Percentiles rank a stretch among this genome's conserved stretches.
Conservation (phyloP, 371 early-diverging fungal genomes). For the Batkoa obscura region DNA sequence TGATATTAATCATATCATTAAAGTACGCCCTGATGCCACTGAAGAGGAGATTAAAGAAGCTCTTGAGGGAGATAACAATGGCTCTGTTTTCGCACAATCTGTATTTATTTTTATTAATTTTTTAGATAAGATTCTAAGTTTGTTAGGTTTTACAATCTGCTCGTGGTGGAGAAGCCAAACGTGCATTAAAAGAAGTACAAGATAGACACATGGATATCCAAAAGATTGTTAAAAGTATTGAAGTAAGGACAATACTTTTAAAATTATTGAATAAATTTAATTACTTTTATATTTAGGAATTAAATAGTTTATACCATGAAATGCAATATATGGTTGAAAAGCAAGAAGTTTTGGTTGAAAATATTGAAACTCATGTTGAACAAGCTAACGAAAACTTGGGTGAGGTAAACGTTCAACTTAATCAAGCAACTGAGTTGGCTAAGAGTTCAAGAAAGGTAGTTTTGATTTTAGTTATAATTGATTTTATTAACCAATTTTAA, state of each 20-base stretch:
- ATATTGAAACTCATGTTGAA: conserved; percentile 48
- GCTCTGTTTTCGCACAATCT: conserved; percentile 69
- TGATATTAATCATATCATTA: background rate
- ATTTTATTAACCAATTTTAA: conserved; percentile 10
- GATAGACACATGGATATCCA: conserved; percentile 73
- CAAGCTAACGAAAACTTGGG: conserved; percentile 42
- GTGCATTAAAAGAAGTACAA: conserved; percentile 67
- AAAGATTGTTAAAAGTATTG: conserved; percentile 33
- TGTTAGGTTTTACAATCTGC: conserved; percentile 44
- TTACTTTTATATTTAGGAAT: conserved; percentile 25
- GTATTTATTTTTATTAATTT: conserved; percentile 16
- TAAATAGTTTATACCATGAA: conserved; percentile 73
- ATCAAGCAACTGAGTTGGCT: conserved; percentile 44
- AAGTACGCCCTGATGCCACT: conserved; percentile 68
- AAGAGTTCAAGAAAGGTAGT: conserved; percentile 37
- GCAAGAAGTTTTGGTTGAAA: conserved; percentile 51
- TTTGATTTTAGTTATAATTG: background rate
- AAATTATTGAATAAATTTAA: background rate
- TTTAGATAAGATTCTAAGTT: background rate
- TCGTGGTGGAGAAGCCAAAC: conserved; percentile 57
- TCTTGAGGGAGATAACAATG: conserved; percentile 46
- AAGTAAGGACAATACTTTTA: background rate
- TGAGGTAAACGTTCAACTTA: conserved; percentile 43
- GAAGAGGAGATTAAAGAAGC: conserved; percentile 62
- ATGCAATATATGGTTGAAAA: conserved; percentile 72